Base-by-base conservation (phyloP, 768 basidiomycete species). In the Podaxis mareebaensis region DNA sequence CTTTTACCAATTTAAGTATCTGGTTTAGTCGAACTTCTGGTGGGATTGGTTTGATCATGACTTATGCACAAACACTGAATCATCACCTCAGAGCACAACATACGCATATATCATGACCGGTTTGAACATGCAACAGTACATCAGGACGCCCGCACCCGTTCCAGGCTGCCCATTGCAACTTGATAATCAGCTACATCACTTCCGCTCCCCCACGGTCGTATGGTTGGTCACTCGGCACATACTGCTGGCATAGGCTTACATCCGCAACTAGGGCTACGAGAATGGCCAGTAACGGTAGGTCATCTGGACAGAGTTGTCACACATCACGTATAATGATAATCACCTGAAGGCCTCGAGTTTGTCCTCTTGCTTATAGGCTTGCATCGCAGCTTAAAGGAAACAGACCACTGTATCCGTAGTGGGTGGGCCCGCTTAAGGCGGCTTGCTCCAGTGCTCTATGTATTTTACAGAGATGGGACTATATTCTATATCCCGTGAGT, bases 391-490 rank as follows among this genome's bases (percentile, higher is more conserved):
- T 24, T 61, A 6, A 53, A 30, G 17, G 42, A 22, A 10, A 30
- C 39, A 10, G 40, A 53, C 13, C 22, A 44, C 3, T 26, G 20
- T 7, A 53, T 53, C 17, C 52, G 20, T 4, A 44, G 28, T n/a
- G 60, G 52, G 17, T 61, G 39, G 60, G 10, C 8, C 4, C 6
- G 39, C 24, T 22, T 53, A 38, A 24, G 20, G 20, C 40, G 53
- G 11, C 26, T 55, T 6, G 53, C 61, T 6, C 61, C 61, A 6
- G 33, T 55, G 5, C 30, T 61, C 10, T 62, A 55, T 22, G 61
- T 61, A 10, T 61, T 61, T 48, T 61, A 61, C 42, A n/a, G 61
- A 24, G 61, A 61, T 39, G 61, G 61, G 17, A 61, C 61, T 1
- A 36, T 61, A 20, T 61, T 61, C 15, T 61, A 55, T 17, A 44